Base-by-base conservation (phyloP, 345 rosid species). In the Arabis alpina region DNA sequence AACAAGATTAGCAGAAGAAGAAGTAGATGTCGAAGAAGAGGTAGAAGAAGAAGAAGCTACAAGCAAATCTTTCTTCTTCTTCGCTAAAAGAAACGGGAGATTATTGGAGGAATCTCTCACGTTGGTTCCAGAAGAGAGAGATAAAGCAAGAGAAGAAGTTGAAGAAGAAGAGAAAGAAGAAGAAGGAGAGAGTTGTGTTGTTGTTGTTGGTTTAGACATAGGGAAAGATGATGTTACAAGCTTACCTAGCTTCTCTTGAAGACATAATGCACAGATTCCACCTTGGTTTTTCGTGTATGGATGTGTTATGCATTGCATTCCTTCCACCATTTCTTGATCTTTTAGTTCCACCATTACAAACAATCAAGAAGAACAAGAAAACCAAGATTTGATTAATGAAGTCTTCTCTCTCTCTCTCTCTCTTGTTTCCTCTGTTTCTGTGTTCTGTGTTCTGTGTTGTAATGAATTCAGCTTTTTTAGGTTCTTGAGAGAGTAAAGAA, bases 231-330 rank as follows among this genome's bases (percentile, higher is more conserved):
- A 91, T 66, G 97, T 89, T 25, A 94, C 98, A 37, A 94, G 85
- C 84, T 94, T 94, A 14, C 98, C 97, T 2, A 94, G 97, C 89
- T 92, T 91, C 16, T 94, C 99, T 52, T 94, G 96, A 52, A 94
- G 98, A 72, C 99, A 94, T 54, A 89, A 82, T n/a, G 96, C 97
- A 77, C 99, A 94, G 82, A 94, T 92, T 71, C 99, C 99, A 53
- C 97, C 98, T 19, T 90, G 89, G 82, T 94, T 91, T 73, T 77
- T 84, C 3, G 88, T 82, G 64, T 79, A 82, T 56, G 90, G 95
- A 81, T 91, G 97, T 47, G 81, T 82, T 66, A 77, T 72, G 70
- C 99, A 75, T 61, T 84, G 90, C 90, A 86, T 87, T 0, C 95
- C 93, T 24, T 91, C 97, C 1, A 86, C 91, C 82, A 84, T 77